Evolutionary conservation across 495 filamentous ascomycete genomes (phyloP).

Genomic region (Tuber umbilicatum): DNA sequence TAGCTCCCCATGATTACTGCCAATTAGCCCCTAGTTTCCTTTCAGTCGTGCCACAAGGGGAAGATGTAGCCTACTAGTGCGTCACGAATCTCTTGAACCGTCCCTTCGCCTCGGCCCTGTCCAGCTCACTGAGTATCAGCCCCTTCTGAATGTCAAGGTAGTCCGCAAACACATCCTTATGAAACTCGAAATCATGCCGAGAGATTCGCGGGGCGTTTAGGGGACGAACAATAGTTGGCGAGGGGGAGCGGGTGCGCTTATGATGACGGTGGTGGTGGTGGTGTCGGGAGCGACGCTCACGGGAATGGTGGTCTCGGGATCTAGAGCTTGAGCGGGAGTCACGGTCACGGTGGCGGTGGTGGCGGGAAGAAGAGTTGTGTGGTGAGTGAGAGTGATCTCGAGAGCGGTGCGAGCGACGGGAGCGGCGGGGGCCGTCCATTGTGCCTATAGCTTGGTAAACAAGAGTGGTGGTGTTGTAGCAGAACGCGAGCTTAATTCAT

Average conservation of each 20-base stretch:
- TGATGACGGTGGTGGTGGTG: conserved; percentile 18
- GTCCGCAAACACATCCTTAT: conserved; percentile 67
- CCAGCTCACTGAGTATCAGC: conserved; percentile 56
- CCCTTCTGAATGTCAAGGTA: conserved; percentile 90
- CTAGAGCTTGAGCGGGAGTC: conserved; percentile 18
- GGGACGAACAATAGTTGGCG: conserved; percentile 51
- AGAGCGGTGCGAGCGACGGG: conserved; percentile 16
- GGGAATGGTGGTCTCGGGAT: conserved; percentile 11
- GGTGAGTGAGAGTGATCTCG: conserved; percentile 9
- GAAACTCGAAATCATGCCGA: conserved; percentile 57
- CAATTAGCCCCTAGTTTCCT: conserved; percentile 32
- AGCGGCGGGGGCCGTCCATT: conserved; percentile 8
- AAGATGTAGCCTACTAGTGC: conserved; percentile 62
- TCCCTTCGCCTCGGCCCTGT: conserved; percentile 64
- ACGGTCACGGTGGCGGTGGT: conserved; percentile 16
- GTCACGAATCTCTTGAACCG: conserved; percentile 88
- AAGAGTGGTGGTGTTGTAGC: not conserved
- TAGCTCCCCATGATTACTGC: conserved; percentile 83
- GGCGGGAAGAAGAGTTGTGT: conserved; percentile 10
- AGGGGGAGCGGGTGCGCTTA: conserved; percentile 26
- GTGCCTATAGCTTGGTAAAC: conserved; percentile 17
- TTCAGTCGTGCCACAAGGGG: not conserved
- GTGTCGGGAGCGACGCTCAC: not conserved
- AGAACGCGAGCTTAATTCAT: not conserved
- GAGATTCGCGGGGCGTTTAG: conserved; percentile 58